Conservation (phyloP, 2,329 filamentous ascomycete genomes). For the Thielaviopsis punctulata region DNA sequence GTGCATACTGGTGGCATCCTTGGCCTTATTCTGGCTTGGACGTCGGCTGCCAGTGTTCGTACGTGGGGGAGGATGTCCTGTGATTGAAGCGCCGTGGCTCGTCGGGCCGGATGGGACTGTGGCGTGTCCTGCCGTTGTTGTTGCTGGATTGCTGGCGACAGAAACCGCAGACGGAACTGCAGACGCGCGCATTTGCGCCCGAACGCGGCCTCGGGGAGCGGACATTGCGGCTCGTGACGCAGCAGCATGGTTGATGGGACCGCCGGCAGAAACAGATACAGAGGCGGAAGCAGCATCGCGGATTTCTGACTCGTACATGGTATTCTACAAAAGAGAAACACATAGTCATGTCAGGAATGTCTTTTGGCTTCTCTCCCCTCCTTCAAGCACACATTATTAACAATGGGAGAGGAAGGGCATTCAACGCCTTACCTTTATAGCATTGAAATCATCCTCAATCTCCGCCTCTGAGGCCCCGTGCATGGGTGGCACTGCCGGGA, state of each 20-base stretch:
- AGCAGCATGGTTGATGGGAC: background rate
- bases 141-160: background rate
- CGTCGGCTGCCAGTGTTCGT: background rate
- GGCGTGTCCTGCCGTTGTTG: background rate
- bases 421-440: slow-evolving; percentile 51
- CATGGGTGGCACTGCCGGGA: slow-evolving; percentile 84
- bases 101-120: background rate
- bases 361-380: background rate
- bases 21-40: slow-evolving; percentile 5
- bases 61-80: background rate
- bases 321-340: slow-evolving; percentile 3
- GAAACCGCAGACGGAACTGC: background rate
- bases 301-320: slow-evolving; percentile 7
- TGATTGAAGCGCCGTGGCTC: background rate
- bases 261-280: background rate
- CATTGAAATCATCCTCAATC: slow-evolving; percentile 71
- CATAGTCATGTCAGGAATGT: slow-evolving; percentile 3
- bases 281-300: background rate
- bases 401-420: background rate
- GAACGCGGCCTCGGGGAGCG: too few relatives aligned
- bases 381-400: too few relatives aligned
- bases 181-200: background rate
- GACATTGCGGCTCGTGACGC: background rate
- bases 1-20: background rate
- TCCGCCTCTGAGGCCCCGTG: slow-evolving; percentile 53